Conservation (phyloP, 2,329 filamentous ascomycete genomes). For the Pyrenophora graminea region DNA sequence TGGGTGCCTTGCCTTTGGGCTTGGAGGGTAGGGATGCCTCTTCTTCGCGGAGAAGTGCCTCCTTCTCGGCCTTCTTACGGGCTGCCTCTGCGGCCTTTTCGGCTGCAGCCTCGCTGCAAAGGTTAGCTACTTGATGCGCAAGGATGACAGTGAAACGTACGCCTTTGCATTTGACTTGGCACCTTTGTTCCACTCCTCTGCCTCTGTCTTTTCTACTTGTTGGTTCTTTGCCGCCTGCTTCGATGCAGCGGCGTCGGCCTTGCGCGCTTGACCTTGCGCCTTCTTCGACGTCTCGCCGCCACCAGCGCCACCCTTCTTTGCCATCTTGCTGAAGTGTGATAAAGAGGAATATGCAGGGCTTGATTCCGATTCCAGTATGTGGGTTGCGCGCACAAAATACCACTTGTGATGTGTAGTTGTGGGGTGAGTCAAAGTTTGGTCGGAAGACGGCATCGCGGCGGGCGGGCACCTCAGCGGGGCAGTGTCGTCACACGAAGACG, state of each 20-base stretch:
- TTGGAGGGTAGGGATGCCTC: slow-evolving; percentile 69
- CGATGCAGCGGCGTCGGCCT: slow-evolving; percentile 81
- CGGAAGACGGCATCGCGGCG: slow-evolving; percentile 6
- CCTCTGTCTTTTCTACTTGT: slow-evolving; percentile 69
- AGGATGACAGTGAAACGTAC: slow-evolving; percentile 57
- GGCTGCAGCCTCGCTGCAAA: slow-evolving; percentile 75
- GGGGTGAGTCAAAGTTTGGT: slow-evolving; percentile 22
- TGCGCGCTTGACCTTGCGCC: slow-evolving; percentile 84
- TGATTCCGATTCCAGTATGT: background rate
- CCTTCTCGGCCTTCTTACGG: slow-evolving; percentile 89
- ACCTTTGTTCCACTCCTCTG: slow-evolving; percentile 81
- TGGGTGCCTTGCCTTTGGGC: slow-evolving; percentile 71
- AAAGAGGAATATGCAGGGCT: background rate
- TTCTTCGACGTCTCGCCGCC: slow-evolving; percentile 81
- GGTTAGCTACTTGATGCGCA: slow-evolving; percentile 7
- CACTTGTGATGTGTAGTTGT: background rate
- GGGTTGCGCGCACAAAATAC: background rate
- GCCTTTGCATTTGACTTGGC: slow-evolving; percentile 85
- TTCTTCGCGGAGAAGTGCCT: slow-evolving; percentile 80
- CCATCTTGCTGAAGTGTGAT: slow-evolving; percentile 25
- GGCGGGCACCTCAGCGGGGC: slow-evolving; percentile 16
- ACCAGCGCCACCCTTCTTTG: slow-evolving; percentile 61
- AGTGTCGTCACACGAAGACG: slow-evolving; percentile 14
- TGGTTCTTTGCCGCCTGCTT: slow-evolving; percentile 75
- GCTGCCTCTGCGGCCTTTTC: slow-evolving; percentile 81